Evolutionary conservation across 768 basidiomycete genomes (phyloP).

Genomic region (Fomitopsis pulvina): DNA sequence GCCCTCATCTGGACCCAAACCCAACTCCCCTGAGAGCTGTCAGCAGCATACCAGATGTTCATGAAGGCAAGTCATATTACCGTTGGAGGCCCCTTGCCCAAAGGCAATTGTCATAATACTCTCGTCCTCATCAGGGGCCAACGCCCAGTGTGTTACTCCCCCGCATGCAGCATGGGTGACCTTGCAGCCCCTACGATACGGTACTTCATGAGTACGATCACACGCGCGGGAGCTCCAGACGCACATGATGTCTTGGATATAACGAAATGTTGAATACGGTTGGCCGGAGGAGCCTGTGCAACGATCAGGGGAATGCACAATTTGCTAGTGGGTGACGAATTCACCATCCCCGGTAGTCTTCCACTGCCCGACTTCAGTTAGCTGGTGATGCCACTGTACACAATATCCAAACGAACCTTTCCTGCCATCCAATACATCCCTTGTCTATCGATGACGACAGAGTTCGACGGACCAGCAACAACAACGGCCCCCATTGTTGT

Average conservation of each 20-base stretch:
- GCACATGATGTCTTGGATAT: conserved; percentile 81
- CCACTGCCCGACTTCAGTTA: conserved; percentile 49
- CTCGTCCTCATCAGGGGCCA: conserved; percentile 69
- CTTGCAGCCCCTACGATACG: conserved; percentile 63
- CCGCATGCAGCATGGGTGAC: conserved; percentile 64
- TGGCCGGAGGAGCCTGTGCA: conserved; percentile 78
- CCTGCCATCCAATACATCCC: conserved; percentile 87
- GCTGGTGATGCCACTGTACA: neutral
- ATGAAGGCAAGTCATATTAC: conserved; percentile 29
- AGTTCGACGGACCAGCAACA: conserved; percentile 75
- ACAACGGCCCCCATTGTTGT: conserved; percentile 56
- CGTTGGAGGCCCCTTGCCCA: conserved; percentile 84
- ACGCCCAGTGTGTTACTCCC: conserved; percentile 84
- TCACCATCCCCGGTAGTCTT: conserved; percentile 91
- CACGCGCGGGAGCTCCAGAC: conserved; percentile 15
- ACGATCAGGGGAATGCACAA: neutral
- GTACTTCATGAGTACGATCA: neutral
- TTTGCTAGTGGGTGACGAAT: conserved; percentile 5
- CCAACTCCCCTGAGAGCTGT: conserved; percentile 57
- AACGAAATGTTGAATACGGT: conserved; percentile 82
- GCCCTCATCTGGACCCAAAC: conserved; percentile 69
- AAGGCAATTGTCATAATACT: conserved; percentile 79
- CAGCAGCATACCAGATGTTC: neutral
- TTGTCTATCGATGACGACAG: conserved; percentile 78
- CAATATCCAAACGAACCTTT: conserved; percentile 52